phyloP scores from a whole-genome alignment of 1,139 yeast genomes.

The Taiozyma sp. region DNA sequence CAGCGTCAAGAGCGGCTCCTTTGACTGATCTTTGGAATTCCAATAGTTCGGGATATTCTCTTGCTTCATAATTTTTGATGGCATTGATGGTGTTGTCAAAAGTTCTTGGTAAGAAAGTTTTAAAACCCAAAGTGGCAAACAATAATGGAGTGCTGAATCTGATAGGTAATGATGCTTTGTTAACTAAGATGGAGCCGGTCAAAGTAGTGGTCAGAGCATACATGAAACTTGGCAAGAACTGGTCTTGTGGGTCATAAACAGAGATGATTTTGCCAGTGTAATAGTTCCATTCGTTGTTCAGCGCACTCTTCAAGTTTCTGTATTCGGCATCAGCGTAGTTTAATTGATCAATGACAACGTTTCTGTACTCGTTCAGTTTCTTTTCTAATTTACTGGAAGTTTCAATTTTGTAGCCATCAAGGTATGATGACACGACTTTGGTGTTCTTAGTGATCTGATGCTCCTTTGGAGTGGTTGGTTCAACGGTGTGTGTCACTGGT shows the following conservation, averaged over 20 bases:
- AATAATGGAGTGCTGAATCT: slow-evolving; percentile 47
- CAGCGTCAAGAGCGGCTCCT: slow-evolving; percentile 13
- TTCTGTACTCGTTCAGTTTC: slow-evolving; percentile 15
- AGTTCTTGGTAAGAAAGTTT: slow-evolving; percentile 32
- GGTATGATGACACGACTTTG: slow-evolving; percentile 11
- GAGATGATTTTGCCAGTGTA: slow-evolving; percentile 13
- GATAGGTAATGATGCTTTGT: slow-evolving; percentile 41
- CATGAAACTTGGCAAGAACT: slow-evolving; percentile 44
- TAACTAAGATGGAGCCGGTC: slow-evolving; percentile 50
- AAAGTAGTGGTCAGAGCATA: slow-evolving; percentile 52
- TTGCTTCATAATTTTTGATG: slow-evolving; percentile 26
- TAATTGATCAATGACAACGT: slow-evolving; percentile 12
- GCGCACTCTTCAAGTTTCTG: slow-evolving; percentile 20
- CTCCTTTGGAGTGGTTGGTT: slow-evolving; percentile 1
- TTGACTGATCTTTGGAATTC: slow-evolving; percentile 23
- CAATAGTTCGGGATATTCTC: slow-evolving; percentile 31
- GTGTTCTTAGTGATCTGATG: slow-evolving; percentile 2
- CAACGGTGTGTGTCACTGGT: slow-evolving; percentile 8
- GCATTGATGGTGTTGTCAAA: slow-evolving; percentile 25
- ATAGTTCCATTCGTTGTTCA: slow-evolving; percentile 19
- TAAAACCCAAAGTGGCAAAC: slow-evolving; percentile 41
- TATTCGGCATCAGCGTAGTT: slow-evolving; percentile 20
- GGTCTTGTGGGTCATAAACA: slow-evolving; percentile 22
- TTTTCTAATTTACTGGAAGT: slow-evolving; percentile 20
- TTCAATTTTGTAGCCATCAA: slow-evolving; percentile 23